Percentiles rank a stretch among this genome's conserved stretches.
Evolutionary conservation across 129 eudicot genomes (phyloP).

Genomic region (sunflower (Helianthus annuus)): HanXRQr2.0-SUNRISE NC_035433.2:149052073-149052572

Average conservation of each 20-base stretch:
- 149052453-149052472: not conserved
- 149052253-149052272: constrained; percentile 5
- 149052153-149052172: not conserved
- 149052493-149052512: no score
- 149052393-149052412: constrained; percentile 21
- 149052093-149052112: constrained; percentile 9
- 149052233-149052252: constrained; percentile 8
- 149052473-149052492: not conserved
- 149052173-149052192: constrained; percentile 5
- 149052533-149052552: no score
- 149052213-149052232: constrained; percentile 19
- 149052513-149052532: no score
- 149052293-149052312: constrained; percentile 10
- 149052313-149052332: not conserved
- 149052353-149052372: constrained; percentile 8
- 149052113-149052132: constrained; percentile 1
- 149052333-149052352: constrained; percentile 7
- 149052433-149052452: not conserved
- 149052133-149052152: constrained; percentile 12
- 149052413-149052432: not conserved
- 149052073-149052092: constrained; percentile 17
- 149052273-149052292: constrained; percentile 4
- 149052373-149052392: constrained; percentile 17
- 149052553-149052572: no score
- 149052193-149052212: constrained; percentile 7